These are phyloP conservation scores for Euptelea pleiosperma DNA, from an alignment of 164 flowering plant species.

Conservation along the genomic window DNA sequence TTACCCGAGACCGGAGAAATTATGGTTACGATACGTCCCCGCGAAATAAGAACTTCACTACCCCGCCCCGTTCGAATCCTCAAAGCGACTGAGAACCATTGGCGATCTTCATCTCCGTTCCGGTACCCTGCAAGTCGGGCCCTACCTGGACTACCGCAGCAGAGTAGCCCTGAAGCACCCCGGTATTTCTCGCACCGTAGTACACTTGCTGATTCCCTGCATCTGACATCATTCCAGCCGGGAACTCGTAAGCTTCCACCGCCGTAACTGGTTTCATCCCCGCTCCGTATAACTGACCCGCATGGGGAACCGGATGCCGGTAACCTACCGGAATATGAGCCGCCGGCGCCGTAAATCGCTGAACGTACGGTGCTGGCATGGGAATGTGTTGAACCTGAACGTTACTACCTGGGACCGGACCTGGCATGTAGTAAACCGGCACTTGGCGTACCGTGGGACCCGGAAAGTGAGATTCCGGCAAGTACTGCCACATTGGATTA, in stretches of 20 bases:
- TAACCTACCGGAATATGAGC: conserved; percentile 42
- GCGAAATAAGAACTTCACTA: too few species aligned
- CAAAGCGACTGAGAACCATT: conserved; percentile 15
- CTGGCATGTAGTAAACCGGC: conserved; percentile 62
- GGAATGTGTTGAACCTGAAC: conserved; percentile 39
- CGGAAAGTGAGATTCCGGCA: conserved; percentile 34
- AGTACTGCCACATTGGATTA: conserved; percentile 47
- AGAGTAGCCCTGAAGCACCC: conserved; percentile 36
- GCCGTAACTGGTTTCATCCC: conserved; percentile 28
- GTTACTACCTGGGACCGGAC: conserved; percentile 25
- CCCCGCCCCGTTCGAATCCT: too few species aligned
- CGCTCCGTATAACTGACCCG: conserved; percentile 46
- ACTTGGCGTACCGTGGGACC: conserved; percentile 34
- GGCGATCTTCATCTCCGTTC: conserved; percentile 28
- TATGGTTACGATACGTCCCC: conserved; percentile 8
- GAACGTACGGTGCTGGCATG: conserved; percentile 40
- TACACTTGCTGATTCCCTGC: conserved; percentile 40
- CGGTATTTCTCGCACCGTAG: conserved; percentile 41
- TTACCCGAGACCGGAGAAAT: background rate
- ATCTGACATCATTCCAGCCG: conserved; percentile 23
- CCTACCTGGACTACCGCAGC: conserved; percentile 34
- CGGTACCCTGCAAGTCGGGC: conserved; percentile 29
- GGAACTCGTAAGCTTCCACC: conserved; percentile 22
- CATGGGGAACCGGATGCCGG: conserved; percentile 26
- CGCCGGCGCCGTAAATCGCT: conserved; percentile 23